These are phyloP conservation scores for Colletotrichum zoysiae DNA, from an alignment of 2,329 filamentous ascomycete species.

Conservation along the genomic window DNA sequence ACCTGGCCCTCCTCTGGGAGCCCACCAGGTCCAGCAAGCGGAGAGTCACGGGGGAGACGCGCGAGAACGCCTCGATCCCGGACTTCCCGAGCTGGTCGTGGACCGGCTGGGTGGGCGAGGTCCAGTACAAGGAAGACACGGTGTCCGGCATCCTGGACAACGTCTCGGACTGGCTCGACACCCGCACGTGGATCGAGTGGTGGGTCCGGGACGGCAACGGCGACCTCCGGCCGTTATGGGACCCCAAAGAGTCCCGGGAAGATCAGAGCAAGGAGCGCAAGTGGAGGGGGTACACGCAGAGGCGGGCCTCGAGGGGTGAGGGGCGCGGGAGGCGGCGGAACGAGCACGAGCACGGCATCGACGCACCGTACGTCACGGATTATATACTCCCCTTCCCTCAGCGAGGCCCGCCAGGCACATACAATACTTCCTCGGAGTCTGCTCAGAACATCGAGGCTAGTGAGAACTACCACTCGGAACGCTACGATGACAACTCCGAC, in stretches of 20 bases:
- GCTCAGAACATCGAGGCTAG: too few species aligned
- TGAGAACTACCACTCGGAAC: too few species aligned
- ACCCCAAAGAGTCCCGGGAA: background rate
- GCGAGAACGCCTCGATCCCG: background rate
- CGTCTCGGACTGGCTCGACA: background rate
- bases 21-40: background rate
- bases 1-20: background rate
- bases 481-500: background rate
- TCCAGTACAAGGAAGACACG: background rate
- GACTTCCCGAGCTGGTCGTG: background rate
- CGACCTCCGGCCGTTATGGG: background rate
- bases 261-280: background rate
- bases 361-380: too few species aligned
- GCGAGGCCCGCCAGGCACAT: too few species aligned
- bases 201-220: background rate
- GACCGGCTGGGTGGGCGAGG: background rate
- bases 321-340: background rate
- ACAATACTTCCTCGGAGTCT: too few species aligned
- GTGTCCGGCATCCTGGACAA: background rate
- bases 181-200: background rate
- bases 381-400: too few species aligned
- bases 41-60: background rate
- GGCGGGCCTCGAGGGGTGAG: too few species aligned
- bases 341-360: too few species aligned
- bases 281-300: background rate